Percentiles rank a stretch among this genome's conserved stretches.
Evolutionary conservation across 768 basidiomycete genomes (phyloP).

Genomic region (Suillus americanus): DNA sequence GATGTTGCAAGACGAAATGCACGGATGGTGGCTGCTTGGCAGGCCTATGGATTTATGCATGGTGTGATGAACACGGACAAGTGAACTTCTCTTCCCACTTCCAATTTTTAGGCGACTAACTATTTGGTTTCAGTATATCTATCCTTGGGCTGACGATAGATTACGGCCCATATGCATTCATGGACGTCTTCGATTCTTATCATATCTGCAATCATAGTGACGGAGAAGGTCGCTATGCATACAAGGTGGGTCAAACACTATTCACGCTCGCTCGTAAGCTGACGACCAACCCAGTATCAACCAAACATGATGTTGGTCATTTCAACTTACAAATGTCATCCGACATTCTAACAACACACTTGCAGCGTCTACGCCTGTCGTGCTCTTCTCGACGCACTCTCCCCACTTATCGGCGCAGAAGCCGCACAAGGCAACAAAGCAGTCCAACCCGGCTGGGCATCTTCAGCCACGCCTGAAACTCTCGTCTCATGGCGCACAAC

Average conservation of each 20-base stretch:
- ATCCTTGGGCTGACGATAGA: conserved; percentile 76
- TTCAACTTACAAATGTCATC: neutral
- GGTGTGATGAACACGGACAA: conserved; percentile 98
- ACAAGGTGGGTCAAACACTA: conserved; percentile 40
- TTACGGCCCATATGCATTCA: conserved; percentile 90
- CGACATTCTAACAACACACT: conserved; percentile 8
- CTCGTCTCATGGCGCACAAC: conserved; percentile 60
- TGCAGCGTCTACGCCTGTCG: conserved; percentile 74
- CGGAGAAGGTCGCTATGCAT: conserved; percentile 73
- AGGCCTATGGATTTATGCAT: conserved; percentile 92
- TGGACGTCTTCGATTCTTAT: conserved; percentile 84
- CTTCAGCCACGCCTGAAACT: conserved; percentile 47
- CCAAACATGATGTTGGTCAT: conserved; percentile 75
- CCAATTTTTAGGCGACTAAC: conserved; percentile 10
- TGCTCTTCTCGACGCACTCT: conserved; percentile 72
- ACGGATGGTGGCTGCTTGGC: conserved; percentile 93
- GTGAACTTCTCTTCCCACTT: conserved; percentile 37
- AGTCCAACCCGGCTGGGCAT: conserved; percentile 61
- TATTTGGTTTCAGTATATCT: conserved; percentile 52
- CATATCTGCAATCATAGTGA: conserved; percentile 95
- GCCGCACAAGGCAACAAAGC: conserved; percentile 48
- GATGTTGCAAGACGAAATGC: conserved; percentile 87
- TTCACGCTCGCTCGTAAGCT: conserved; percentile 2
- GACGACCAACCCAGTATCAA: conserved; percentile 48
- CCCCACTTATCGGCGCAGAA: conserved; percentile 88